A percentile compares a stretch with the other conserved stretches of the same genome.
phyloP scores from a whole-genome alignment of 192 early-diverging fungal species.

The Oehlia diaphana region DNA sequence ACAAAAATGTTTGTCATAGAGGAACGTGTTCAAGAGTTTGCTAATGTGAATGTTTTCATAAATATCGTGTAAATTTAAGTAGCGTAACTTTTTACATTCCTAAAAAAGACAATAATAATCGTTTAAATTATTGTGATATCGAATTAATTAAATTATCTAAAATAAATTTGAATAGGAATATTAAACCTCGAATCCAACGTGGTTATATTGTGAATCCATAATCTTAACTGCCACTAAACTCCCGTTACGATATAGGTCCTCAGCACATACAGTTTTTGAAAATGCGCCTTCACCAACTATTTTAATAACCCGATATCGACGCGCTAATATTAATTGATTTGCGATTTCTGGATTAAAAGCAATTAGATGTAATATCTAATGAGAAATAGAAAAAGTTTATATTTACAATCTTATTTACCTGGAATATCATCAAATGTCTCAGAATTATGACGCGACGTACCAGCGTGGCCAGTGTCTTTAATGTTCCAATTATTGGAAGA shows the following conservation, averaged over 20 bases:
- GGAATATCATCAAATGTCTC: neutral
- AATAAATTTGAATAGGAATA: neutral
- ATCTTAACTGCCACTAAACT: conserved; percentile 20
- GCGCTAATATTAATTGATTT: neutral
- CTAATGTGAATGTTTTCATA: neutral
- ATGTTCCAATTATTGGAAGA: neutral
- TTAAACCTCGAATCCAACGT: conserved; percentile 4
- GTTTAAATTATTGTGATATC: neutral
- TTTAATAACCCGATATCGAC: conserved; percentile 16
- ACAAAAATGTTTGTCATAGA: conserved; percentile 14
- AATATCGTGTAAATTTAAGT: neutral
- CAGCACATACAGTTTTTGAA: conserved; percentile 8
- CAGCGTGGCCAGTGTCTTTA: neutral
- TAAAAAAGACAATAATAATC: neutral
- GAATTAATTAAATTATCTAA: neutral
- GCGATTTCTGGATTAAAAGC: neutral
- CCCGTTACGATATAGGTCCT: conserved; percentile 1
- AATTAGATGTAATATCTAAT: too few relatives aligned
- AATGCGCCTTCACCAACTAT: conserved; percentile 9
- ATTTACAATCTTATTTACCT: neutral
- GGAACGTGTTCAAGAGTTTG: conserved; percentile 15
- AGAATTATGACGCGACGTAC: neutral
- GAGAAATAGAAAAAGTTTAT: neutral
- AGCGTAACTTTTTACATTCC: conserved; percentile 20
- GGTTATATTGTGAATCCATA: conserved; percentile 6